Evolutionary conservation across 2,329 filamentous ascomycete species (phyloP), one percentile per base, ranked within the genome.

Genomic region (Acrocalymma vagum): DNA sequence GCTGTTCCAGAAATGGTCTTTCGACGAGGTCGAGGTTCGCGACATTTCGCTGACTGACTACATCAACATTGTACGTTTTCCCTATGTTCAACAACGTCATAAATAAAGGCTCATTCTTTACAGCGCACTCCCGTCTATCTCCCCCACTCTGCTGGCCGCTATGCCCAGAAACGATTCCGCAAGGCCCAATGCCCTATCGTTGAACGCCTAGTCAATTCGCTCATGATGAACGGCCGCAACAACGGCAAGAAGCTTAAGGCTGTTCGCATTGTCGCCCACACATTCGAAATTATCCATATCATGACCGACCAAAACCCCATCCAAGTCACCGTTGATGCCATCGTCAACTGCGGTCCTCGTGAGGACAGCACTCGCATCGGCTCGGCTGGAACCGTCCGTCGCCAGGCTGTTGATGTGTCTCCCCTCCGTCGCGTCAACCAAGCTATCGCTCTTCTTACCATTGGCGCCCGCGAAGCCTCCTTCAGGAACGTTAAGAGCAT

Each of bases 141-240:
- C 79, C 90, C 93, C 74, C 93, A 97, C 86, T 95, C 91, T 62
- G 92, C 93, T 72, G 93, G 93, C 74, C 90, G 91, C 75, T 97
- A 95, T 84, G 93, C 93, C 73, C 85, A 86, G 80, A 97, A 97
- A 90, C 88, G 93, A 74, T 97, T 97, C 90, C 88, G 93, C 82
- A 97, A 97, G 87, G 93, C 93, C 76, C 94, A 96, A 85, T 96
- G 93, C 89, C 93, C 93, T 70, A 96, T 97, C 86, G 96, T 97
- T 74, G 93, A 97, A 88, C 92, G 93, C 77, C 86, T 97, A 69
- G 97, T 93, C 84, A 97, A 97, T 88, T 96, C 93, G 44, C 86
- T 97, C 75, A 97, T 97, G 93, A 96, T 96, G 91, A 95, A 97
- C 87, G 93, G 93, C 79, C 93, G 93, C 81, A 97, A 97, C 88